Evolutionary conservation across 1,139 yeast species (phyloP).

Genomic region (Candida mesenterica): DNA sequence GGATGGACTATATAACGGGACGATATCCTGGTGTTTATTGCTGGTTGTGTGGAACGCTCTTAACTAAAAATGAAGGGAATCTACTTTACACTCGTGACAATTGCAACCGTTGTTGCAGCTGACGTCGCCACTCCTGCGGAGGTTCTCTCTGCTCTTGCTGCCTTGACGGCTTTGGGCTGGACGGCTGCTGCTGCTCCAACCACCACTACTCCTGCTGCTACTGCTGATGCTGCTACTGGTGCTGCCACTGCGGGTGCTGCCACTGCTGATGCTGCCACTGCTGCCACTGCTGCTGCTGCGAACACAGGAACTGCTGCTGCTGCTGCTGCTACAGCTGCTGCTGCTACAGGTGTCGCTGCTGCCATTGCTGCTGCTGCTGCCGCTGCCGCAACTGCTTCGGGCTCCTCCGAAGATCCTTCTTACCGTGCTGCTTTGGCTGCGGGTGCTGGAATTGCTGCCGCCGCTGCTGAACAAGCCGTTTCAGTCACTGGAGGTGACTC

Average conservation of each 20-base stretch:
- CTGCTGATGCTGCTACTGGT: constrained; percentile 3
- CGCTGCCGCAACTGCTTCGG: not conserved
- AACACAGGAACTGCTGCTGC: constrained; percentile 2
- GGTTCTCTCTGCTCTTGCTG: constrained; percentile 5
- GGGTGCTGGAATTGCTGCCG: constrained; percentile 1
- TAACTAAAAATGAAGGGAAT: too few species aligned
- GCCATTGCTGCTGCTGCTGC: not conserved
- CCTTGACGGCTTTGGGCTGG: constrained; percentile 7
- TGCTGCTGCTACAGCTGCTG: constrained; percentile 2
- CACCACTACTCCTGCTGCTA: constrained; percentile 7
- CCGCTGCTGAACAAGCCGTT: too few species aligned
- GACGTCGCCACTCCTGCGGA: constrained; percentile 4
- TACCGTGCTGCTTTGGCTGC: not conserved
- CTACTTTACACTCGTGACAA: constrained; percentile 1
- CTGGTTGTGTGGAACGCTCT: too few species aligned
- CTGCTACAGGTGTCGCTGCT: constrained; percentile 2
- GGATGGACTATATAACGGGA: too few species aligned
- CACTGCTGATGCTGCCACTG: constrained; percentile 7
- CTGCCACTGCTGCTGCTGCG: constrained; percentile 4
- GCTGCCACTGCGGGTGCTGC: constrained; percentile 7
- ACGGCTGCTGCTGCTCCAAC: constrained; percentile 5
- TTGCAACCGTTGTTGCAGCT: constrained; percentile 6
- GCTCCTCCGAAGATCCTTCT: constrained; percentile 1
- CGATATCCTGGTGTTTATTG: too few species aligned
- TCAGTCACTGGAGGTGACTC: constrained; percentile 2